Evolutionary conservation across 352 stramenopile species (phyloP).

Genomic region (Stramenopiles sp.): DNA sequence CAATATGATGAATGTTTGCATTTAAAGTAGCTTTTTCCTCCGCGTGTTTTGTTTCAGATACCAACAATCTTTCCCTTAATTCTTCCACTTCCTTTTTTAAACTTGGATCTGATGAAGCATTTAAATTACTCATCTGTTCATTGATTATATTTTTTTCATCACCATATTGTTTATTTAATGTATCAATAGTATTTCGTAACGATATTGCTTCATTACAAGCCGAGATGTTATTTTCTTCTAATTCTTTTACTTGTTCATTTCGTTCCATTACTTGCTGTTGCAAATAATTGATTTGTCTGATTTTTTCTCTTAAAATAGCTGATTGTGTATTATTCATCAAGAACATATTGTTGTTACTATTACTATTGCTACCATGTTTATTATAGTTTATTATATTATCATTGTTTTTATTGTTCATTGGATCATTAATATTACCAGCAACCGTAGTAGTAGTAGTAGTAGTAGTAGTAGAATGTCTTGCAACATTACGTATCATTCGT

Average conservation of each 20-base stretch:
- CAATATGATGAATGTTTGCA: neutral
- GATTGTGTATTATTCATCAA: neutral
- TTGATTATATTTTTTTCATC: neutral
- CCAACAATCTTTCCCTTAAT: neutral
- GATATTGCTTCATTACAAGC: neutral
- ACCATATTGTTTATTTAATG: neutral
- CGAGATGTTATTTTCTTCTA: neutral
- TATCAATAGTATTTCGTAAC: neutral
- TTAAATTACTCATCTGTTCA: neutral
- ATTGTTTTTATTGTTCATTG: neutral
- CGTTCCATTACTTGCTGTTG: neutral
- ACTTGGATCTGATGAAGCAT: neutral
- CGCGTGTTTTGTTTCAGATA: neutral
- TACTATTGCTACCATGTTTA: too few relatives aligned
- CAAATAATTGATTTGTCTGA: neutral
- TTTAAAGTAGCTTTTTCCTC: neutral
- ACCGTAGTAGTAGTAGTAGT: neutral
- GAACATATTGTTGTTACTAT: too few relatives aligned
- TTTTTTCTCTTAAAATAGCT: neutral
- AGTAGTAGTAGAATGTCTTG: constrained; percentile 22
- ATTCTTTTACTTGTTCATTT: neutral
- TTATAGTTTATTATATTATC: too few relatives aligned
- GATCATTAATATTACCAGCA: neutral
- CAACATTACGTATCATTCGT: constrained; percentile 85
- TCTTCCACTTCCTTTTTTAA: neutral